Evolutionary conservation across 371 early-diverging fungal species (phyloP), one percentile per base, ranked within the genome.

Genomic region (Coemansia sp.): DNA sequence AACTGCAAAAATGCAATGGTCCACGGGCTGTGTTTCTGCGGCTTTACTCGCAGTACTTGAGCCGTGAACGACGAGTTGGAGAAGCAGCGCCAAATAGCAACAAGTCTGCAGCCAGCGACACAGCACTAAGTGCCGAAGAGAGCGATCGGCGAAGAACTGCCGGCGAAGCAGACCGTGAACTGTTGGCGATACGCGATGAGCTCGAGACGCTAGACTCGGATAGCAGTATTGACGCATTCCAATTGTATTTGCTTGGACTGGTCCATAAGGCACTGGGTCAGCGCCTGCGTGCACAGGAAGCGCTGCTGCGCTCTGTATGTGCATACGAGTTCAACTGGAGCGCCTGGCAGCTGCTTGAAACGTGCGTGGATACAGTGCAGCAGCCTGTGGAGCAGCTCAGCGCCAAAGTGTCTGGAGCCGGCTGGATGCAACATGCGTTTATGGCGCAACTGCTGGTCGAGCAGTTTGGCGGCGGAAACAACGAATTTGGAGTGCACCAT

Each of bases 311-410:
- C 61, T 90, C 95, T 5, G 76, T 95, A 1, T 74, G 73, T 27
- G 68, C 68, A 63, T 94, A 88, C 70, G 89, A 88, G 29, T 92
- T 82, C 78, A 93, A 94, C 72, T 95, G 95, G 95, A 89, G 89
- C 39, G 93, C 94, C n/a, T 95, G 96, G 96, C 76, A 85, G 63
- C 92, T 90, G 56, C 78, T 95, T 1, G 86, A 81, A 6, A 55
- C 81, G 5, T 82, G 88, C 42, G 67, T 91, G 0, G 70, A 82
- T 21, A 71, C 83, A 10, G 52, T 39, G 7, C 72, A 71, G 26
- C 81, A 83, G 54, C 80, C 83, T 45, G 83, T 87, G 68, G 69
- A 76, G 40, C 29, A 57, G 34, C 67, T 68, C 2, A 58, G 51
- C 27, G 13, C 55, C 2, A 63, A 47, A 39, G 55, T 75, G 27